A percentile compares a stretch with the other conserved stretches of the same genome.
phyloP scores from a whole-genome alignment of 306 rosid genomes.

The Cicer cuneatum region DNA sequence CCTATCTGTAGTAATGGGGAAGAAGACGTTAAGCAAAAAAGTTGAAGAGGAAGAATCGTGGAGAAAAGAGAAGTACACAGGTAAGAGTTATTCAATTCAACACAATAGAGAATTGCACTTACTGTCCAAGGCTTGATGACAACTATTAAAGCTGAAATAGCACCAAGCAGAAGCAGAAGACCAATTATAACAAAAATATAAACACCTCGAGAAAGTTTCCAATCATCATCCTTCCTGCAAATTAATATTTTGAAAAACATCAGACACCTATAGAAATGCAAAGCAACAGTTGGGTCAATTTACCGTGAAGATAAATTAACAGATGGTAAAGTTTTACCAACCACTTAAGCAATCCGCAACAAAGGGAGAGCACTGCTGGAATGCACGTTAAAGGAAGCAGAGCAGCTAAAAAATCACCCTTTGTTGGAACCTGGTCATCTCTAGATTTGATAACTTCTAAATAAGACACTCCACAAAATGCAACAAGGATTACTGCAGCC shows the following conservation, averaged over 20 bases:
- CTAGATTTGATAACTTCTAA: slow-evolving; percentile 85
- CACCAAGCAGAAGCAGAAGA: slow-evolving; percentile 90
- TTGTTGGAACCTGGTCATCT: slow-evolving; percentile 75
- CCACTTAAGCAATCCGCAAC: slow-evolving; percentile 95
- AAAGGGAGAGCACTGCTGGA: slow-evolving; percentile 95
- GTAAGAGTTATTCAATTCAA: slow-evolving; percentile 9
- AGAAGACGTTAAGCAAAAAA: slow-evolving; percentile 35
- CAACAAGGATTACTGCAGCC: slow-evolving; percentile 75
- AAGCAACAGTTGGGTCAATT: slow-evolving; percentile 16
- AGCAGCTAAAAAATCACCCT: slow-evolving; percentile 95
- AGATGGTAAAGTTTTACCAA: slow-evolving; percentile 53
- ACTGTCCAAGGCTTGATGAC: slow-evolving; percentile 96
- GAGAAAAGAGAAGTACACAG: slow-evolving; percentile 8
- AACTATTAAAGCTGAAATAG: slow-evolving; percentile 90
- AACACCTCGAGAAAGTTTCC: slow-evolving; percentile 95
- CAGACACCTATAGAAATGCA: slow-evolving; percentile 41
- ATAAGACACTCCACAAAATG: slow-evolving; percentile 93
- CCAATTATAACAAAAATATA: slow-evolving; percentile 86
- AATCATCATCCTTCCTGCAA: slow-evolving; percentile 96
- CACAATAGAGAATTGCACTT: slow-evolving; percentile 48
- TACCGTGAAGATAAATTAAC: slow-evolving; percentile 9
- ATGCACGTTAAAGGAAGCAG: slow-evolving; percentile 91
- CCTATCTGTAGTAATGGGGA: slow-evolving; percentile 71
- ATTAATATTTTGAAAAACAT: slow-evolving; percentile 40
- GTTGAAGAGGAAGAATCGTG: slow-evolving; percentile 14